Conservation (phyloP, 176 grass and related monocot species). For the Rhipidocladum racemiflorum region DNA sequence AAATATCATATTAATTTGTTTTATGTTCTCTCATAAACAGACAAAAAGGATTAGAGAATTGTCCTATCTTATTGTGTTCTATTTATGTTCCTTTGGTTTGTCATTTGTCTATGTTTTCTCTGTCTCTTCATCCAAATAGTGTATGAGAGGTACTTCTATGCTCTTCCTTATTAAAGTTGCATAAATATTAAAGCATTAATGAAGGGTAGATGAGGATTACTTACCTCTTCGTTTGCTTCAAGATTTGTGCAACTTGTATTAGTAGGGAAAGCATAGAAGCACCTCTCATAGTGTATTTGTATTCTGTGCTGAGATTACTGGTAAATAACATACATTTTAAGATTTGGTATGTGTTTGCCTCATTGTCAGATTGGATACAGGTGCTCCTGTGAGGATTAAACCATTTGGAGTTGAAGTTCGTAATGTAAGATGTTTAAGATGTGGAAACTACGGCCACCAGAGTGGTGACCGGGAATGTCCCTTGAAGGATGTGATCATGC, state of each 20-base stretch:
- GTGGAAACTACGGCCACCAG: constrained; percentile 83
- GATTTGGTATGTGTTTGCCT: neutral
- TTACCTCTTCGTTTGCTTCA: no score
- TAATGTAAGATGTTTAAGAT: constrained; percentile 93
- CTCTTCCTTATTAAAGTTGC: no score
- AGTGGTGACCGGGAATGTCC: constrained; percentile 93
- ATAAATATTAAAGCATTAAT: no score
- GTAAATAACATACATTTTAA: neutral
- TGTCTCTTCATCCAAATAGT: neutral
- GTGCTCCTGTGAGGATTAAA: constrained; percentile 77
- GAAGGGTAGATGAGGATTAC: no score
- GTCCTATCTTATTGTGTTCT: neutral
- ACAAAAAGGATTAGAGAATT: neutral
- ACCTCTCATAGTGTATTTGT: neutral
- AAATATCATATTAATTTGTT: neutral
- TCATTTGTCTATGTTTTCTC: neutral
- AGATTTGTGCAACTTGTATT: no score
- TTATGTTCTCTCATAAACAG: neutral
- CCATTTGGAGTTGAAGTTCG: constrained; percentile 92
- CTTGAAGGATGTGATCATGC: constrained; percentile 94
- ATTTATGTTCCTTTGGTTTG: neutral
- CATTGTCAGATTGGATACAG: constrained; percentile 72
- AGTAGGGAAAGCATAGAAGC: no score
- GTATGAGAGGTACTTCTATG: no score
- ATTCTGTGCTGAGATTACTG: neutral